Percentiles rank a stretch among this genome's conserved stretches.
Evolutionary conservation across 805 yeast species (phyloP).

Genomic region (Saturnispora besseyi): DNA sequence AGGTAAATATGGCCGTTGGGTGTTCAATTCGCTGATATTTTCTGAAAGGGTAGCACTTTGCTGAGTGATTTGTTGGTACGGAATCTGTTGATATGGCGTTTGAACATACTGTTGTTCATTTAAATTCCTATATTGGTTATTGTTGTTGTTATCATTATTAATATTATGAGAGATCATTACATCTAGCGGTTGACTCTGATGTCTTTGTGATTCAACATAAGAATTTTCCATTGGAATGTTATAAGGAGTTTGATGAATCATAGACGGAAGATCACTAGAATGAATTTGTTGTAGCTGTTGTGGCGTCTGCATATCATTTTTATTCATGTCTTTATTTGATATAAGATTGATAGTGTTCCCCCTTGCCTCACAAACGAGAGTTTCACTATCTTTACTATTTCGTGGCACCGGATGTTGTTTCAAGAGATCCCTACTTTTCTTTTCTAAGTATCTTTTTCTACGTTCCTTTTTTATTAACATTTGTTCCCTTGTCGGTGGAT

Average conservation of each 20-base stretch:
- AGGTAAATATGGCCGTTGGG: not conserved
- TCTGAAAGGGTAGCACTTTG: not conserved
- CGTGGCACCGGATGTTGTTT: not conserved
- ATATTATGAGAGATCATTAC: not conserved
- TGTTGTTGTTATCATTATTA: not conserved
- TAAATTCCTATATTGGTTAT: not conserved
- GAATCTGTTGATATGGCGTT: not conserved
- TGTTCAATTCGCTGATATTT: not conserved
- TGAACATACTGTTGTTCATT: not conserved
- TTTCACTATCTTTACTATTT: too few relatives aligned
- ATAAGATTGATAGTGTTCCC: not conserved
- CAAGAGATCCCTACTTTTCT: conserved; percentile 1
- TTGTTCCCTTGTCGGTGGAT: conserved; percentile 19
- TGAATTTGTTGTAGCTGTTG: not conserved
- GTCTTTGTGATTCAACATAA: not conserved
- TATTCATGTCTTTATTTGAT: not conserved
- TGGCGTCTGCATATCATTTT: not conserved
- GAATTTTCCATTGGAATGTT: not conserved
- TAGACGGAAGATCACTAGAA: not conserved
- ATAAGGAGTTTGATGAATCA: not conserved
- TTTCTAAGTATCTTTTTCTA: conserved; percentile 12
- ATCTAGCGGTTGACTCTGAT: not conserved
- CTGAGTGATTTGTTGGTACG: not conserved
- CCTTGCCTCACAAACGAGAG: not conserved
- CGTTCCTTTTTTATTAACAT: conserved; percentile 12